phyloP scores from a whole-genome alignment of 208 protist species.

The Trypanosoma avium region DNA sequence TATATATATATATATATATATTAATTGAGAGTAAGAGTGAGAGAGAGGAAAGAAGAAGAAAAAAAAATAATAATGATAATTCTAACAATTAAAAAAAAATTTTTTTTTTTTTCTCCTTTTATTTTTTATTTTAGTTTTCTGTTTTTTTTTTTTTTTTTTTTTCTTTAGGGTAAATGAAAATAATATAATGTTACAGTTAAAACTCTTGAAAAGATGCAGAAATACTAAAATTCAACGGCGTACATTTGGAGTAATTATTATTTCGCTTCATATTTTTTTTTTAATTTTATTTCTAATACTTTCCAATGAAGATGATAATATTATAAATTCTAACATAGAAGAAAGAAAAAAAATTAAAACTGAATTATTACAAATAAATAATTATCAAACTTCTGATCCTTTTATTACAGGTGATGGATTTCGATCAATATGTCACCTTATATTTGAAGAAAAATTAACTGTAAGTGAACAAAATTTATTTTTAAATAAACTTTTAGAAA shows the following conservation, averaged over 20 bases:
- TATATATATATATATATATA: constrained; percentile 1
- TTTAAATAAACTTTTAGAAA: background rate
- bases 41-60: constrained; percentile 10
- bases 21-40: too few species aligned
- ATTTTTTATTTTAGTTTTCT: constrained; percentile 3
- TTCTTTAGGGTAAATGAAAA: too few species aligned
- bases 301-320: constrained; percentile 5
- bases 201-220: too few species aligned
- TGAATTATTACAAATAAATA: background rate
- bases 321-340: background rate
- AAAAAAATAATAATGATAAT: constrained; percentile 4
- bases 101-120: constrained; percentile 1
- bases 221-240: too few species aligned
- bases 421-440: constrained; percentile 14
- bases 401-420: constrained; percentile 34
- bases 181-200: too few species aligned
- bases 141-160: constrained; percentile 14
- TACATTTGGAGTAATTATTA: too few species aligned
- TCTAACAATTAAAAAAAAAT: background rate
- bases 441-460: constrained; percentile 20
- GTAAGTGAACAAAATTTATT: background rate
- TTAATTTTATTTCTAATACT: too few species aligned
- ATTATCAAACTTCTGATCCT: background rate
- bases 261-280: too few species aligned
- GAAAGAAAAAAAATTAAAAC: background rate